Evolutionary conservation across 2,329 filamentous ascomycete genomes (phyloP), one percentile per base, ranked within the genome.

Genomic region (Paraconiothyrium sp.): DNA sequence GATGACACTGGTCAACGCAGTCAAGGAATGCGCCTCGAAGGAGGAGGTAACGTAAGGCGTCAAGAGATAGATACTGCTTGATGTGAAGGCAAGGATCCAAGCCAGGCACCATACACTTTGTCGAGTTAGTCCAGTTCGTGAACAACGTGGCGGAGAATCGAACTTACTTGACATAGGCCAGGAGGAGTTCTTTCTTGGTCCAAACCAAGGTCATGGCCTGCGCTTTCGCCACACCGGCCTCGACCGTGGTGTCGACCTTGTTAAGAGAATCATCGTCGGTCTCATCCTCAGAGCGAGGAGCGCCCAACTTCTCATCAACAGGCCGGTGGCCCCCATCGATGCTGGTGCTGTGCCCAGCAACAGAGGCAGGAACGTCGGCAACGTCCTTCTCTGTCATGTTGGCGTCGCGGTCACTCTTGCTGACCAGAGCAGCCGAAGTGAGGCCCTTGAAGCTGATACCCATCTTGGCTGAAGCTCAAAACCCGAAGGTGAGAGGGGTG

Each of bases 21-120:
- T 78, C 35, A 80, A 71, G 6, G 74, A 78, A 65, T 79, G 78
- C 43, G 66, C 27, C 24, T 70, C 54, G 60, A 81, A 82, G 24
- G 67, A 67, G 41, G 73, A 78, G 10, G 78, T 79, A 61, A 84
- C 81, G 56, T 79, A 82, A 13, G 77, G 72, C 0, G 72, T 70
- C 16, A 82, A 59, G 20, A 80, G 81, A 55, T 75, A 75, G 32
- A 80, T 77, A 39, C 79, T 77, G 52, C 78, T 77, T 49, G 80
- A 74, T 55, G 82, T 75, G 59, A 84, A 75, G 24, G 80, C 81
- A 58, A 85, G 84, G 68, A 83, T 79, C 71, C 82, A 84, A 27
- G 84, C 78, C 43, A 82, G 82, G 55, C 66, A 44, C 74, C 74
- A 76, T 66, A 76, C 71, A 34, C 74, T 76, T 8, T 2, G 1